phyloP scores from a whole-genome alignment of 2,329 filamentous ascomycete species.

The Graphilbum sp. region DNA sequence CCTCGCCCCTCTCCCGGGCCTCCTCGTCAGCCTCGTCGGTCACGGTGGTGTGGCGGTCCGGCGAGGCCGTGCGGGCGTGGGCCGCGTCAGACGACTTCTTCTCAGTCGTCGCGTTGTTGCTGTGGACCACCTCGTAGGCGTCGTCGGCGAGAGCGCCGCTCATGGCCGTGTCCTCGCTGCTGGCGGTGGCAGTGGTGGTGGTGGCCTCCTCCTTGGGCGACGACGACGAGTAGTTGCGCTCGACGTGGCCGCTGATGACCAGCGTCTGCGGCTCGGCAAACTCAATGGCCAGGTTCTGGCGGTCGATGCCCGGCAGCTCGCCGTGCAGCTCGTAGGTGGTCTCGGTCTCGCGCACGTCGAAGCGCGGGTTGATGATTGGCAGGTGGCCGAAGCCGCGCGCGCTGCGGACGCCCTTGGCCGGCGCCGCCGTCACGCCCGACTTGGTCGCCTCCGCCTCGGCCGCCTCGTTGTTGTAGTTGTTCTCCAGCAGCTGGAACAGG shows the following conservation, averaged over 20 bases:
- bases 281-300: slow-evolving; percentile 60
- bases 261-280: slow-evolving; percentile 64
- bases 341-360: slow-evolving; percentile 58
- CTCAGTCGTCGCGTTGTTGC: slow-evolving; percentile 6
- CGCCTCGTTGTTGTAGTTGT: slow-evolving; percentile 31
- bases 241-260: slow-evolving; percentile 51
- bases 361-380: slow-evolving; percentile 51
- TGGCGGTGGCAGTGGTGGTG: slow-evolving; percentile 2
- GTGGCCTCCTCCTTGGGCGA: slow-evolving; percentile 30
- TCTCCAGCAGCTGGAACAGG: slow-evolving; percentile 48
- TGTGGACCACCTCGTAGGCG: slow-evolving; percentile 16
- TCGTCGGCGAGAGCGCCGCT: slow-evolving; percentile 24
- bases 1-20: slow-evolving; percentile 13
- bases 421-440: background rate
- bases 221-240: slow-evolving; percentile 41
- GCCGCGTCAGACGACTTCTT: slow-evolving; percentile 9
- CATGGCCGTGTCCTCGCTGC: too few relatives aligned
- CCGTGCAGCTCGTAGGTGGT: slow-evolving; percentile 61
- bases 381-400: too few relatives aligned
- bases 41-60: slow-evolving; percentile 39
- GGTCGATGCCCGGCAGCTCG: slow-evolving; percentile 60
- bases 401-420: background rate
- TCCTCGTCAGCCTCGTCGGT: slow-evolving; percentile 37
- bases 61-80: slow-evolving; percentile 11
- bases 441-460: background rate